Base-by-base conservation (phyloP, 768 basidiomycete genomes). In the Podaxis pistillaris region DNA sequence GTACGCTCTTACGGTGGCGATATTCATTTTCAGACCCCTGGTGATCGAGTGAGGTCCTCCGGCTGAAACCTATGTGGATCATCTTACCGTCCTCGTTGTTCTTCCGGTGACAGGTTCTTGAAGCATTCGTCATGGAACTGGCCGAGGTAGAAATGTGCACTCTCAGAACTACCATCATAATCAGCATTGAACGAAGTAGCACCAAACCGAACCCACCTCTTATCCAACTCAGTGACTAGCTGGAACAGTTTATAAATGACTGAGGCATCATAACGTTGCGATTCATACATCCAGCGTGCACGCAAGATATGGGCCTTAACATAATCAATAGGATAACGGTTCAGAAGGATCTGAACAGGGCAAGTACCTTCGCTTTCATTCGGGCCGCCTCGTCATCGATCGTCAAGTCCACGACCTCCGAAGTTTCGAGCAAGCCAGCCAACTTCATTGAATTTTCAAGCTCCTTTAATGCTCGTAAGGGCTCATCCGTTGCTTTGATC, bases 271-370 rank as follows among this genome's bases (percentile, higher is more conserved):
- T 86, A 96, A 22, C 97, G 82, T 56, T 90, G 93, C 0, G 92
- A 89, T 63, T 98, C 94, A 55, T 87, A 83, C 86, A 94, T 93
- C 95, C 96, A 98, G 13, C 94, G 87, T 13, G 93, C 94, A 40
- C 89, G 86, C 11, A 97, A 79, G 36, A 91, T 81, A 64, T 89
- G 84, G 4, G 90, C 89, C 94, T 94, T 56, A 24, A 22, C 2
- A 66, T 30, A 59, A 33, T 26, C 17, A 38, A 24, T 59, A 55
- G 15, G 57, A 47, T 62, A 57, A 37, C 11, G 17, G 56, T 54
- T 13, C 11, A 13, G 17, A 24, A 54, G 55, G 44, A n/a, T 22
- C 26, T 1, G 44, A 38, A 17, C 24, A 3, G 13, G 40, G 40
- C 15, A 41, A n/a, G 47, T 58, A 86, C 94, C 83, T 96, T 96